Conservation (phyloP, 306 rosid genomes). For the Lathyrus aphaca region DNA sequence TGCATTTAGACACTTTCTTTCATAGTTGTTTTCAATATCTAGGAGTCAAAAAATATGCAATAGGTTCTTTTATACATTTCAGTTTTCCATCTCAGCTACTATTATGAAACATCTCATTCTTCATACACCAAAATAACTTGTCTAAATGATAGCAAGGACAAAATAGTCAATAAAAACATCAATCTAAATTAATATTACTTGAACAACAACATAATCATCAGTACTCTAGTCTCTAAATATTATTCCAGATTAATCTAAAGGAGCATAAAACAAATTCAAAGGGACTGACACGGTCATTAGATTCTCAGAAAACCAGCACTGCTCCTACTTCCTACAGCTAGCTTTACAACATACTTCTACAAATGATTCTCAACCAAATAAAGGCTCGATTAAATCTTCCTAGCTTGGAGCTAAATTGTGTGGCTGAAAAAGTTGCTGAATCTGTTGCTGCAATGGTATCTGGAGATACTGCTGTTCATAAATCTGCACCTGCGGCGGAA, state of each 20-base stretch:
- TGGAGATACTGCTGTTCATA: conserved; percentile 12
- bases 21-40: not conserved
- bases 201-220: not conserved
- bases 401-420: not conserved
- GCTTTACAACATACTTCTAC: conserved; percentile 15
- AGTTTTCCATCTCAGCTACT: not conserved
- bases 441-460: conserved; percentile 14
- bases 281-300: not conserved
- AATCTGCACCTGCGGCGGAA: not conserved
- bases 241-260: conserved; percentile 7
- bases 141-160: not conserved
- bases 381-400: not conserved
- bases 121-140: not conserved
- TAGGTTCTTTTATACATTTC: not conserved
- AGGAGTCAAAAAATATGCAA: not conserved
- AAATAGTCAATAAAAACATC: not conserved
- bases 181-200: not conserved
- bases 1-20: not conserved
- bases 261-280: conserved; percentile 11
- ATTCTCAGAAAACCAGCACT: not conserved
- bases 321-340: not conserved
- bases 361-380: not conserved
- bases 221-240: conserved; percentile 14
- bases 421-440: conserved; percentile 19
- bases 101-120: not conserved